Evolutionary conservation across 495 filamentous ascomycete genomes (phyloP), one percentile per base, ranked within the genome.

Genomic region (Aspergillus campestris): DNA sequence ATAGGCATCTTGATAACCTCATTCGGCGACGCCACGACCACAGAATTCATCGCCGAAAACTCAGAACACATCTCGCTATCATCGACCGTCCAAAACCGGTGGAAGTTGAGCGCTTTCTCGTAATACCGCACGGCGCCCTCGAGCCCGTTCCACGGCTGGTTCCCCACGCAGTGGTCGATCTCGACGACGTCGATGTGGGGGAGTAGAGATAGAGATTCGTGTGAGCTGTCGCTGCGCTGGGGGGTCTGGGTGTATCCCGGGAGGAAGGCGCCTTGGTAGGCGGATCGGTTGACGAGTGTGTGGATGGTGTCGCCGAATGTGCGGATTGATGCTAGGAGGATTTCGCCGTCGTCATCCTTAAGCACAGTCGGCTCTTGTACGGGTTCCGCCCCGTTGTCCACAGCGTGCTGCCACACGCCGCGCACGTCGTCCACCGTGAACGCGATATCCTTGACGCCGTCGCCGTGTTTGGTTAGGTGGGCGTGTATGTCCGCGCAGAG

Each of bases 111-210:
- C 44, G 74, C 77, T 34, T 73, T 67, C 63, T 88, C 83, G 66
- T 90, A 90, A 61, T 82, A 87, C 33, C 73, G 78, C 62, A 85
- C 88, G 15, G 77, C 77, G 4, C 68, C 67, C 12, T 78, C 77
- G 79, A 89, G 83, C 50, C 79, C 71, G 58, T 74, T 69, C 84
- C 85, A 88, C 62, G 77, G 73, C 60, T 88, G 84, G 64, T 89
- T 89, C 46, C 84, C 85, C 44, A 88, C 85, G 65, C 85, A 88
- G 66, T 89, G 85, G 65, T 88, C 85, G 57, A 89, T 81, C 48
- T 72, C 74, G 38, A 72, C 66, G 12, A 87, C 69, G 2, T 60
- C 52, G 14, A 87, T 64, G 6, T 55, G n/a, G 0, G 84, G 83
- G 3, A 69, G 52, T 27, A 51, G 49, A n/a, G 37, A 48, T 27